A percentile compares a stretch with the other conserved stretches of the same genome.
These are phyloP conservation scores for Ulmus americana DNA, from an alignment of 331 rosid species.

Conservation along the genomic window DNA sequence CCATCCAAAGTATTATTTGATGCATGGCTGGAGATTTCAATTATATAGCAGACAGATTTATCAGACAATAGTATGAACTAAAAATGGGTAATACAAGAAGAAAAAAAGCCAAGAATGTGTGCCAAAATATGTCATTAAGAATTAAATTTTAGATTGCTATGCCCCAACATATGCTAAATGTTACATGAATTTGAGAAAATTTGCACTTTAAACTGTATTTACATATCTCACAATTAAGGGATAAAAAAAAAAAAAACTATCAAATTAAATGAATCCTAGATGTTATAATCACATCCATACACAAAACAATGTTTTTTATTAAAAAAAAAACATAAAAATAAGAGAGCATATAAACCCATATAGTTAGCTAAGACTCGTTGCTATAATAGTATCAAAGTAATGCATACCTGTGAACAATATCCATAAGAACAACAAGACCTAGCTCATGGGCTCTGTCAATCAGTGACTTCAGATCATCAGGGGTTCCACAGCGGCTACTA, in stretches of 20 bases:
- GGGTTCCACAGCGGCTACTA: conserved; percentile 97
- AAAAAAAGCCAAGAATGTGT: background rate
- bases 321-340: background rate
- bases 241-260: background rate
- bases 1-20: conserved; percentile 93
- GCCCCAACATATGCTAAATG: too few relatives aligned
- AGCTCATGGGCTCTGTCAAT: conserved; percentile 93
- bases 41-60: conserved; percentile 28
- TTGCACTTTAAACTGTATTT: background rate
- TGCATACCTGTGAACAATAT: conserved; percentile 88
- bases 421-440: conserved; percentile 95
- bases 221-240: too few relatives aligned
- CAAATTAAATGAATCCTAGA: too few relatives aligned
- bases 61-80: conserved; percentile 12
- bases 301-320: background rate
- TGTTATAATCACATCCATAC: background rate
- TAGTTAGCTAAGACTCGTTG: background rate
- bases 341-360: background rate
- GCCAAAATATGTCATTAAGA: background rate
- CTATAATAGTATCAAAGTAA: conserved; percentile 11
- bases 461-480: conserved; percentile 89
- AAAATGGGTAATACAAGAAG: background rate
- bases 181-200: background rate
- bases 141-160: background rate
- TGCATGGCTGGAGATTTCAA: conserved; percentile 59